Percentiles rank a stretch among this genome's conserved stretches.
Evolutionary conservation across 345 rosid genomes (phyloP).

Genomic region (Eucalyptus cloeziana): DNA sequence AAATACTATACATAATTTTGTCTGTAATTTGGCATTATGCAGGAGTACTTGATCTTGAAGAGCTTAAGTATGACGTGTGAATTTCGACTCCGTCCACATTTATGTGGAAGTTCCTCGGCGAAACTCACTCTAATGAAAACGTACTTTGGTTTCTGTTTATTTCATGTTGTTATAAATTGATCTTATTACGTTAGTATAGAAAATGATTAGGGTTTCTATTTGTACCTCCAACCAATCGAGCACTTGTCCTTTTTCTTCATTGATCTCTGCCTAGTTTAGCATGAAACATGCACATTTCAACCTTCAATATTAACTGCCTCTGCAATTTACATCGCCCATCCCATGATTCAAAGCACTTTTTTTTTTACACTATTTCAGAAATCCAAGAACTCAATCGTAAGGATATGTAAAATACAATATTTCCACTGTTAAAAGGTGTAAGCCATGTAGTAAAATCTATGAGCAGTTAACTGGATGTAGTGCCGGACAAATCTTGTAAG

Average conservation of each 20-base stretch:
- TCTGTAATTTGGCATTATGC: background rate
- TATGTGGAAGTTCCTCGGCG: slow-evolving; percentile 6
- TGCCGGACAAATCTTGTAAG: slow-evolving; percentile 34
- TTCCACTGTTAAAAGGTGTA: slow-evolving; percentile 16
- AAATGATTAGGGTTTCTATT: background rate
- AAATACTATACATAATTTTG: background rate
- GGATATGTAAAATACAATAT: too few species aligned
- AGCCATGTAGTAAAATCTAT: slow-evolving; percentile 34
- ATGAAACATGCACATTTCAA: slow-evolving; percentile 40
- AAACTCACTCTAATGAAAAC: slow-evolving; percentile 19
- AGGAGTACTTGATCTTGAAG: background rate
- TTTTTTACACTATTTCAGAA: too few species aligned
- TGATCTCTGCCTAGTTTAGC: slow-evolving; percentile 48
- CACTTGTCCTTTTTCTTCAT: slow-evolving; percentile 39
- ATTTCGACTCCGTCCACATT: background rate
- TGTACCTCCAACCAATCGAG: slow-evolving; percentile 3
- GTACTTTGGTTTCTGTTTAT: background rate
- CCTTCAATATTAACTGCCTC: slow-evolving; percentile 60
- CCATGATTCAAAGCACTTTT: too few species aligned
- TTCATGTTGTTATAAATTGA: background rate
- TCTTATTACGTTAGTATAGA: background rate
- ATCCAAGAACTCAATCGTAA: too few species aligned
- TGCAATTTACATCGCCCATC: slow-evolving; percentile 58
- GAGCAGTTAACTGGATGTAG: slow-evolving; percentile 36
- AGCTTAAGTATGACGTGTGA: background rate